Conservation (phyloP, 148 eudicot species). For the Camellia granthamiana region DNA sequence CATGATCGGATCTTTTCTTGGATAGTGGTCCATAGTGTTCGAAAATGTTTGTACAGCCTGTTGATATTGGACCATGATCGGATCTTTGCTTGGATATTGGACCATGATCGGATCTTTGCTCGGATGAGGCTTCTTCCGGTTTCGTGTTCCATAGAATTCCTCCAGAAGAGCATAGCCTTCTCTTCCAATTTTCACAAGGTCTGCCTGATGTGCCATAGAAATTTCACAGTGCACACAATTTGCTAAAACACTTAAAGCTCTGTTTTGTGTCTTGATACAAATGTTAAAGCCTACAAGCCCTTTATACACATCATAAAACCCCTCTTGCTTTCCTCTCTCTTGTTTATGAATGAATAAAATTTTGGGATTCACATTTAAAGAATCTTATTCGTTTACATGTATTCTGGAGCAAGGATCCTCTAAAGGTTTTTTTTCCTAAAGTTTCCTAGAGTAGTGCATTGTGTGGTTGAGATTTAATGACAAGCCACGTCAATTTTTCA, state of each 20-base stretch:
- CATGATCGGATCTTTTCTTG: too few relatives aligned
- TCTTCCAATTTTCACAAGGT: slow-evolving; percentile 11
- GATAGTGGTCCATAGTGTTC: not conserved
- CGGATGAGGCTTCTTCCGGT: not conserved
- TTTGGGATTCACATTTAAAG: too few relatives aligned
- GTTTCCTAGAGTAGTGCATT: too few relatives aligned
- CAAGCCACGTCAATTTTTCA: too few relatives aligned
- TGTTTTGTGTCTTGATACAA: slow-evolving; percentile 8
- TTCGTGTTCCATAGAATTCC: not conserved
- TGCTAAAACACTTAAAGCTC: not conserved
- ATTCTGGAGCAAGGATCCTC: too few relatives aligned
- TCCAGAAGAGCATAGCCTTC: slow-evolving; percentile 17
- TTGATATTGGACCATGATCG: not conserved
- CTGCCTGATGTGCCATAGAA: slow-evolving; percentile 14
- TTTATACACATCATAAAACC: not conserved
- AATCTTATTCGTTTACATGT: too few relatives aligned
- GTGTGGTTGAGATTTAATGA: too few relatives aligned
- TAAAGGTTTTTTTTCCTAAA: too few relatives aligned
- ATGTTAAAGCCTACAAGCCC: not conserved
- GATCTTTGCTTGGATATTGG: too few relatives aligned
- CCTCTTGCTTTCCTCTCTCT: not conserved
- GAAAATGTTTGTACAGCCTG: not conserved
- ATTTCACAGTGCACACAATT: not conserved
- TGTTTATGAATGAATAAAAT: too few relatives aligned
- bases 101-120: too few relatives aligned